Conservation (phyloP, 2,329 filamentous ascomycete species). For the Trichoderma sp. region DNA sequence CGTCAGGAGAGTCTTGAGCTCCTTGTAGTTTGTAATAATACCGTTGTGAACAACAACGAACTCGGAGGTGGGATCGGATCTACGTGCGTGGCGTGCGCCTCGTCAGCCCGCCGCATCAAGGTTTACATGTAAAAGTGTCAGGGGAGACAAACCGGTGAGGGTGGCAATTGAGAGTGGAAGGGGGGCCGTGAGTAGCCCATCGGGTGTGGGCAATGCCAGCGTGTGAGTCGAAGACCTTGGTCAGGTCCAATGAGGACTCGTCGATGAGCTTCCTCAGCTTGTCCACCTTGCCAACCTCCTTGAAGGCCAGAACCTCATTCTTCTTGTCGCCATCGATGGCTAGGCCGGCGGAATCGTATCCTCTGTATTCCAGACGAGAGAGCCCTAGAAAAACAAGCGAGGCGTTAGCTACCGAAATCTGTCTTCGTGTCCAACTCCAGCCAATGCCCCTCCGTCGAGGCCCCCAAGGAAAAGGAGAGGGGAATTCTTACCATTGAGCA, state of each 20-base stretch:
- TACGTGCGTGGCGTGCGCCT: conserved; percentile 37
- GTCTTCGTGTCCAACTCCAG: neutral
- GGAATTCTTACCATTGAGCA: conserved; percentile 78
- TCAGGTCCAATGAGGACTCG: conserved; percentile 75
- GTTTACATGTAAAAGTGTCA: neutral
- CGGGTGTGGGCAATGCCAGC: conserved; percentile 98
- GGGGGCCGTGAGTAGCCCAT: conserved; percentile 96
- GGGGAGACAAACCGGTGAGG: conserved; percentile 74
- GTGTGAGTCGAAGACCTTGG: conserved; percentile 95
- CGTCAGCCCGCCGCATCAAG: neutral
- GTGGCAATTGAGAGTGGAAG: conserved; percentile 94
- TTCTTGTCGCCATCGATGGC: conserved; percentile 98
- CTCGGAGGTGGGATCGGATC: conserved; percentile 92
- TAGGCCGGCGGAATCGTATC: conserved; percentile 96
- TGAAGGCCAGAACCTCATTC: conserved; percentile 95
- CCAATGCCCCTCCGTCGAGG: neutral
- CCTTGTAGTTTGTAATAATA: conserved; percentile 99
- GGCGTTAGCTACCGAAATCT: conserved; percentile 20
- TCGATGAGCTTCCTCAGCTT: conserved; percentile 93
- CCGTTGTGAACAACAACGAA: conserved; percentile 98
- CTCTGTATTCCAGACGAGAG: conserved; percentile 93
- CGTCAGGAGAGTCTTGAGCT: conserved; percentile 88
- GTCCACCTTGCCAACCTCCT: conserved; percentile 98
- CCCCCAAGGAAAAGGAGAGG: neutral
- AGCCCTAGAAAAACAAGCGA: conserved; percentile 59